These are phyloP conservation scores for Bipolaris gigantea DNA, from an alignment of 2,329 filamentous ascomycete species.

Conservation along the genomic window DNA sequence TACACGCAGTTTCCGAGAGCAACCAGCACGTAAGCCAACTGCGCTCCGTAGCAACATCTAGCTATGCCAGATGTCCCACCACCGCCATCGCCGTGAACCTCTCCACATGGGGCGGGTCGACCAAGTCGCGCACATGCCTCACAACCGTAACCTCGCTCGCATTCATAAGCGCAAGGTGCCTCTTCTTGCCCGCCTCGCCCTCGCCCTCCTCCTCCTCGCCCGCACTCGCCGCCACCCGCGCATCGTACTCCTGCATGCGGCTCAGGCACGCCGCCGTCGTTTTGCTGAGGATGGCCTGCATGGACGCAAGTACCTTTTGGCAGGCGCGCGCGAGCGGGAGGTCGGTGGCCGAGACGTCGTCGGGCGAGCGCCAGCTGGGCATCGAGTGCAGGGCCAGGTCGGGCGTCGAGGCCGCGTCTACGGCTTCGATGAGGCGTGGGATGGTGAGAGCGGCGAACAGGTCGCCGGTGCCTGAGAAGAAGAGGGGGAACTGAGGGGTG, in stretches of 20 bases:
- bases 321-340: constrained; percentile 81
- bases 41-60: no score
- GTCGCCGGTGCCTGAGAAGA: constrained; percentile 95
- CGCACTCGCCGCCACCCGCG: constrained; percentile 49
- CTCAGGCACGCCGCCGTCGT: constrained; percentile 68
- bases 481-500: constrained; percentile 85
- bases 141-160: constrained; percentile 88
- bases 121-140: constrained; percentile 69
- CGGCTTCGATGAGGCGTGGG: constrained; percentile 83
- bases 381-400: constrained; percentile 53
- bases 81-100: constrained; percentile 58
- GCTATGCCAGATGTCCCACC: no score
- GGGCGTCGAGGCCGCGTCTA: constrained; percentile 50
- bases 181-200: constrained; percentile 56
- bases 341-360: constrained; percentile 68
- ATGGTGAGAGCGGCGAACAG: constrained; percentile 96
- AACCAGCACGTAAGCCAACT: no score
- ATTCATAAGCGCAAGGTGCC: constrained; percentile 72
- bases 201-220: constrained; percentile 50
- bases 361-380: constrained; percentile 74
- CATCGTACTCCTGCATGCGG: constrained; percentile 58
- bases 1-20: no score
- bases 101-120: constrained; percentile 67
- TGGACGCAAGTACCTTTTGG: constrained; percentile 86
- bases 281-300: constrained; percentile 79